Percentiles rank a stretch among this genome's conserved stretches.
phyloP scores from a whole-genome alignment of 148 eudicot genomes.

The Arctostaphylos glauca region DNA sequence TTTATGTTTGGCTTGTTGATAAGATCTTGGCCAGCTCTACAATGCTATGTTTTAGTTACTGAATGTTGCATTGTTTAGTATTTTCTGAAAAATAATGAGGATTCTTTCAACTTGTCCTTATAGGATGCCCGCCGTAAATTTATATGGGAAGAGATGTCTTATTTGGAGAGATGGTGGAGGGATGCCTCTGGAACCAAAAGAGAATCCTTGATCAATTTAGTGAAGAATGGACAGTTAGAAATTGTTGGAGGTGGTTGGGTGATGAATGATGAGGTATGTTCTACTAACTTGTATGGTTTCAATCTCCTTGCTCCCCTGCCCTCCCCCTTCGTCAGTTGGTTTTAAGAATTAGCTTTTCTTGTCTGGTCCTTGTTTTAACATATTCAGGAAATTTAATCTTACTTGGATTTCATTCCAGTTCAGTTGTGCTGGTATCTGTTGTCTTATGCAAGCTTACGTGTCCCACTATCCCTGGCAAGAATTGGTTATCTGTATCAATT shows the following conservation, averaged over 20 bases:
- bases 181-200: slow-evolving; percentile 73
- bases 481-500: neutral
- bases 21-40: neutral
- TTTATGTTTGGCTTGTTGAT: neutral
- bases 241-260: slow-evolving; percentile 99
- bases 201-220: slow-evolving; percentile 59
- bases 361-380: neutral
- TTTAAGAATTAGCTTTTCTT: neutral
- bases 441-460: neutral
- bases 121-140: slow-evolving; percentile 92
- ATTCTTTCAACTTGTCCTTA: slow-evolving; percentile 15
- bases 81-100: neutral
- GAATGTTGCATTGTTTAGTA: neutral
- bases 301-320: no score
- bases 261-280: slow-evolving; percentile 96
- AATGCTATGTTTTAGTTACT: neutral
- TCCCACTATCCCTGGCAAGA: neutral
- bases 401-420: neutral
- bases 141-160: slow-evolving; percentile 99
- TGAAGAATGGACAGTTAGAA: slow-evolving; percentile 84
- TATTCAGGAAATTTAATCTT: neutral
- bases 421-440: slow-evolving; percentile 9
- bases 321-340: no score
- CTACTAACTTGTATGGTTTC: neutral
- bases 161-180: slow-evolving; percentile 99